These are phyloP conservation scores for Lachnellula suecica DNA, from an alignment of 2,329 filamentous ascomycete genomes.

Conservation along the genomic window DNA sequence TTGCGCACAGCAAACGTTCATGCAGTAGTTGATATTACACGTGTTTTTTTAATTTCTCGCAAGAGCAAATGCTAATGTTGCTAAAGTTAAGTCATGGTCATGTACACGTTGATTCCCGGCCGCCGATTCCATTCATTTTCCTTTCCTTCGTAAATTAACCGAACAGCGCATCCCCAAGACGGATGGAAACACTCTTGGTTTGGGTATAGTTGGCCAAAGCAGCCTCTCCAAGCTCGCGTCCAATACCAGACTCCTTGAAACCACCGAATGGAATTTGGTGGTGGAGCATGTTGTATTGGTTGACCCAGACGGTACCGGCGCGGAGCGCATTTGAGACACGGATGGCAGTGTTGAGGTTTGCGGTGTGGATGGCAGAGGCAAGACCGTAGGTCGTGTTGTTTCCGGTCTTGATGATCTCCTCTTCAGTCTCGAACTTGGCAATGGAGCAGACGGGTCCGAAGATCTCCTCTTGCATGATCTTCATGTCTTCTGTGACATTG, in stretches of 20 bases:
- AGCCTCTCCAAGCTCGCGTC: slow-evolving; percentile 71
- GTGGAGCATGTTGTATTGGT: slow-evolving; percentile 66
- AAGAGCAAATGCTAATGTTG: slow-evolving; percentile 5
- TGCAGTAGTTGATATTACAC: background rate
- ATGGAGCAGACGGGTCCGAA: slow-evolving; percentile 73
- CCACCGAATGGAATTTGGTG: slow-evolving; percentile 69
- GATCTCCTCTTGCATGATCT: slow-evolving; percentile 74
- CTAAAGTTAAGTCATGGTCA: too few relatives aligned
- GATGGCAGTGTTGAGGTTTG: slow-evolving; percentile 66
- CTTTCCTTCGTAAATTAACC: slow-evolving; percentile 19
- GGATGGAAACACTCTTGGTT: slow-evolving; percentile 64
- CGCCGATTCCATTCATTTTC: slow-evolving; percentile 6
- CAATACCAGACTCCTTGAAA: slow-evolving; percentile 77
- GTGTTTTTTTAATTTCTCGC: slow-evolving; percentile 9
- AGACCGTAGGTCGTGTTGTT: slow-evolving; percentile 68
- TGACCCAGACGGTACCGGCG: slow-evolving; percentile 49
- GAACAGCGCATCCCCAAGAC: slow-evolving; percentile 45
- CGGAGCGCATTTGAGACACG: slow-evolving; percentile 62
- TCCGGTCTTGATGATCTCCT: slow-evolving; percentile 61
- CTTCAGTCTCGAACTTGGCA: slow-evolving; percentile 68
- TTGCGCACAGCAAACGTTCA: background rate
- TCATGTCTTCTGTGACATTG: slow-evolving; percentile 69
- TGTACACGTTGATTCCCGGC: slow-evolving; percentile 19
- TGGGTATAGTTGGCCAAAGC: slow-evolving; percentile 68
- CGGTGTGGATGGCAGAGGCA: slow-evolving; percentile 67